Conservation (phyloP, 495 filamentous ascomycete species). For the Talaromyces thailandensis region DNA sequence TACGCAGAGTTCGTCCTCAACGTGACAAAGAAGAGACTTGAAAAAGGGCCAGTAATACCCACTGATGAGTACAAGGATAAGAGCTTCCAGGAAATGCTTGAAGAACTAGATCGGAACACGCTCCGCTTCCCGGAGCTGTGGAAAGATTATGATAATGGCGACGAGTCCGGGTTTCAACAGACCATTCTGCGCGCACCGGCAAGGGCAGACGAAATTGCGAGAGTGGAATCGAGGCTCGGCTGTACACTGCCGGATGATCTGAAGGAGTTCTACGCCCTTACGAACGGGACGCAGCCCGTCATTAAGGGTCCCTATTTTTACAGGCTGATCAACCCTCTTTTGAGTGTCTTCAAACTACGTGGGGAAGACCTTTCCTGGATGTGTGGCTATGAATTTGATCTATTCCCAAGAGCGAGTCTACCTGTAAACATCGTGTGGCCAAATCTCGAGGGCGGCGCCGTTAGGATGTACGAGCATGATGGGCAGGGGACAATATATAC, state of each 20-base stretch:
- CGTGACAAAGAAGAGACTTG: conserved; percentile 1
- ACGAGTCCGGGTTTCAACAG: neutral
- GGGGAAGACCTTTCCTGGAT: neutral
- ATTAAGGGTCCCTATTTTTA: neutral
- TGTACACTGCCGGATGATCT: conserved; percentile 2
- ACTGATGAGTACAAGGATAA: neutral
- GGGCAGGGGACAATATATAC: neutral
- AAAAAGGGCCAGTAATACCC: neutral
- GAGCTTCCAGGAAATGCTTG: neutral
- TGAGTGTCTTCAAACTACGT: neutral
- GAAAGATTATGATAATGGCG: neutral
- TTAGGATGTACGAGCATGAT: neutral
- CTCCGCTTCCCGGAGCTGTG: neutral
- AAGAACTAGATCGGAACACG: neutral
- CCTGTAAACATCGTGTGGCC: neutral
- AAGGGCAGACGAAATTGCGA: neutral
- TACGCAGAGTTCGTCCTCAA: neutral
- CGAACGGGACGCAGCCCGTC: neutral
- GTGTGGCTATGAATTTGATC: neutral
- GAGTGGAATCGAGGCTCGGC: neutral
- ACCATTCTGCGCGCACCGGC: conserved; percentile 2
- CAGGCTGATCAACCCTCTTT: neutral
- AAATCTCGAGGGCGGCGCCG: neutral
- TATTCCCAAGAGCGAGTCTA: neutral
- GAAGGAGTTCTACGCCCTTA: neutral